These are phyloP conservation scores for Mycena floridula DNA, from an alignment of 768 basidiomycete genomes.

Conservation along the genomic window DNA sequence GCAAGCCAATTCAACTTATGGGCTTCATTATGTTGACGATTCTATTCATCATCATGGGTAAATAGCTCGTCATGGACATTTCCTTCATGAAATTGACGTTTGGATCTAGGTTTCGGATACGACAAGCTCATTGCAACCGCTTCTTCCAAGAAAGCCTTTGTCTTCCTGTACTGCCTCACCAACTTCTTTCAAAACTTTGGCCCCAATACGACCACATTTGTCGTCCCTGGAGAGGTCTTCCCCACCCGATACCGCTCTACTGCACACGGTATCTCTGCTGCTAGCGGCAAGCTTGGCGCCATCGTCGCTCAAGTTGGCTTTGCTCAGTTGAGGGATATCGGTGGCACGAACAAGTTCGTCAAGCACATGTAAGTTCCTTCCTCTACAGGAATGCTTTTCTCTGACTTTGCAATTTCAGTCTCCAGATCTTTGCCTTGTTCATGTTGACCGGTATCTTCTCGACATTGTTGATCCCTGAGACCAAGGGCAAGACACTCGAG, in stretches of 20 bases:
- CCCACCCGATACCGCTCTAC: conserved; percentile 87
- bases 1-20: conserved; percentile 78
- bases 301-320: conserved; percentile 79
- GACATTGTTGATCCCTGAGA: conserved; percentile 76
- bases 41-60: conserved; percentile 67
- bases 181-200: conserved; percentile 92
- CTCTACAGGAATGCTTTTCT: background rate
- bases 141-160: conserved; percentile 50
- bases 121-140: conserved; percentile 44
- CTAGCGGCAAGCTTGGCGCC: conserved; percentile 78
- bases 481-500: conserved; percentile 60
- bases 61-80: conserved; percentile 13
- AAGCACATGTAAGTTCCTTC: conserved; percentile 55
- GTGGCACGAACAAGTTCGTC: conserved; percentile 55
- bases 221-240: conserved; percentile 80
- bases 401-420: conserved; percentile 24
- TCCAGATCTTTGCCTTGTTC: conserved; percentile 80
- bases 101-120: conserved; percentile 41
- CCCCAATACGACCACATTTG: conserved; percentile 74
- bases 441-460: conserved; percentile 84
- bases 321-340: conserved; percentile 59
- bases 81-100: background rate
- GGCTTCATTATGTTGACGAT: conserved; percentile 65
- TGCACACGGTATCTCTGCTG: conserved; percentile 79
- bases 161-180: conserved; percentile 81